Evolutionary conservation across 345 rosid species (phyloP).

Genomic region (Rhizophora apiculata): DNA sequence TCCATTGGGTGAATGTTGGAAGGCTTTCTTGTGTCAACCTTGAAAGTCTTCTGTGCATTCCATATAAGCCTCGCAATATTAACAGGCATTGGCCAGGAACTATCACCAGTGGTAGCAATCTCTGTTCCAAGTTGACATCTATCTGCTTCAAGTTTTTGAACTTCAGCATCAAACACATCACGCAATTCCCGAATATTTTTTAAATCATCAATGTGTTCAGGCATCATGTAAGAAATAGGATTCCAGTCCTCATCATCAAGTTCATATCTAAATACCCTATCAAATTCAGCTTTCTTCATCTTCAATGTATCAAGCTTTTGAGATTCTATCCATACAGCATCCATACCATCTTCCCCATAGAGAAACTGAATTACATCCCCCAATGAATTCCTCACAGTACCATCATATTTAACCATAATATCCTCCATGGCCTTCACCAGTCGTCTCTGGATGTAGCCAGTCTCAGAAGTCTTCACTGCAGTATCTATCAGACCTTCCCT

Average conservation of each 20-base stretch:
- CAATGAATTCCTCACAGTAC: constrained; percentile 91
- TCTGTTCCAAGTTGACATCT: constrained; percentile 86
- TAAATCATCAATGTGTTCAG: constrained; percentile 85
- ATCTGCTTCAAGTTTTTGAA: constrained; percentile 83
- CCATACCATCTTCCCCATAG: constrained; percentile 99
- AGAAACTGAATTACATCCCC: constrained; percentile 99
- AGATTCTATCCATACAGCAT: constrained; percentile 92
- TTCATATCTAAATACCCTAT: constrained; percentile 77
- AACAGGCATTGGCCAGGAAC: constrained; percentile 90
- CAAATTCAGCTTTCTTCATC: constrained; percentile 76
- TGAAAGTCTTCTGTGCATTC: constrained; percentile 97
- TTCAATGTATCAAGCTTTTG: constrained; percentile 92
- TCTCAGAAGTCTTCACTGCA: constrained; percentile 97
- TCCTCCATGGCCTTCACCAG: constrained; percentile 99
- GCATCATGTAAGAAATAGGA: constrained; percentile 63
- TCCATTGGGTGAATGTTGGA: constrained; percentile 97
- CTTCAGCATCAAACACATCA: constrained; percentile 93
- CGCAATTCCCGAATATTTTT: constrained; percentile 80
- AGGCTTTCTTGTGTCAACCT: constrained; percentile 59
- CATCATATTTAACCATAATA: constrained; percentile 98
- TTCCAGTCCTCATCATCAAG: constrained; percentile 83
- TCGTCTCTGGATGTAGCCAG: constrained; percentile 98
- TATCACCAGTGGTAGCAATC: constrained; percentile 91
- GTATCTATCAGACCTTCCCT: constrained; percentile 99
- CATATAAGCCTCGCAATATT: constrained; percentile 92